These are phyloP conservation scores for Ganoderma sp. DNA, from an alignment of 1,284 basidiomycete genomes.

Conservation along the genomic window DNA sequence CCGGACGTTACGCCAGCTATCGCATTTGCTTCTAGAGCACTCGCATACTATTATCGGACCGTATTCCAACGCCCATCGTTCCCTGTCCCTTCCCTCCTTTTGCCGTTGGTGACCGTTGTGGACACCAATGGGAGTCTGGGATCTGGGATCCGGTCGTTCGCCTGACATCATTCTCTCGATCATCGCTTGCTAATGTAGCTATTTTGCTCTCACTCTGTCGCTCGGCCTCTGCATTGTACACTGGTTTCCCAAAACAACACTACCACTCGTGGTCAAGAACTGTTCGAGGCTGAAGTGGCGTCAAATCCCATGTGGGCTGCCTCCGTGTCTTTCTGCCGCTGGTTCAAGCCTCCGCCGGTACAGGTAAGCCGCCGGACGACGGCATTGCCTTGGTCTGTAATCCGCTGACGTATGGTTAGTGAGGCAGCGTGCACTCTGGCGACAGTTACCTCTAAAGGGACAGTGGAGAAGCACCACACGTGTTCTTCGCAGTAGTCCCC, in stretches of 20 bases:
- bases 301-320: background rate
- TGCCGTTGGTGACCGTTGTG: background rate
- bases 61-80: conserved; percentile 9
- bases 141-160: conserved; percentile 2
- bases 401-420: background rate
- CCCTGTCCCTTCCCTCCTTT: conserved; percentile 6
- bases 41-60: conserved; percentile 27
- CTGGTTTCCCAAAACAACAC: conserved; percentile 3
- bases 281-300: background rate
- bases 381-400: background rate
- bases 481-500: background rate
- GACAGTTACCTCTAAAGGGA: background rate
- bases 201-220: conserved; percentile 22
- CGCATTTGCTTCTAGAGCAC: conserved; percentile 78
- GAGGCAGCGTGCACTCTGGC: background rate
- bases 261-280: conserved; percentile 11
- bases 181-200: conserved; percentile 26
- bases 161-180: conserved; percentile 16
- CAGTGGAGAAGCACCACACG: background rate
- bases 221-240: conserved; percentile 25
- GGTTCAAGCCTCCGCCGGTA: background rate
- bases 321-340: background rate
- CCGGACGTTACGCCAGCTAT: conserved; percentile 93
- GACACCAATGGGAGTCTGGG: background rate
- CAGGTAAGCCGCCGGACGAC: background rate